These are phyloP conservation scores for Suhomyces vadensis DNA, from an alignment of 805 yeast genomes.

Conservation along the genomic window DNA sequence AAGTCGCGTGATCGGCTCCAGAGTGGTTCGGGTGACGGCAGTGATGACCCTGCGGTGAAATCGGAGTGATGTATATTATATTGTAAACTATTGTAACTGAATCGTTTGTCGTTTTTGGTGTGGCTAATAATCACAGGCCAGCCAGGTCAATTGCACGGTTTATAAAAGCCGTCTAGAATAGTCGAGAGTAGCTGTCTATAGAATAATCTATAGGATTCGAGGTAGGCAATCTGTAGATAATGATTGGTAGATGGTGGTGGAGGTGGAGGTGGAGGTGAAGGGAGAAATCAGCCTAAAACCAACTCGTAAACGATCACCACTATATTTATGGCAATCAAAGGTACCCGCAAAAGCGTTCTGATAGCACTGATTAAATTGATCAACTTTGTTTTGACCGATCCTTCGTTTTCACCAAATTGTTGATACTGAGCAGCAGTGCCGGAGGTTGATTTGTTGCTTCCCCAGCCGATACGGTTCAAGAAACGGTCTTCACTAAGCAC, in stretches of 20 bases:
- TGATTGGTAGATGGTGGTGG: no score
- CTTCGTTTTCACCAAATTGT: constrained; percentile 29
- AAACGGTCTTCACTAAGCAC: constrained; percentile 80
- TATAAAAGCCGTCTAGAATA: not conserved
- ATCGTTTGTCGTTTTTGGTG: no score
- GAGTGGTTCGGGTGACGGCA: constrained; percentile 21
- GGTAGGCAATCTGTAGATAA: no score
- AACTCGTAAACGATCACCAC: constrained; percentile 70
- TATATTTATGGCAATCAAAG: constrained; percentile 67
- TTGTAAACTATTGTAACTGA: not conserved
- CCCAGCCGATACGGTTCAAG: constrained; percentile 57
- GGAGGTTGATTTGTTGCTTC: constrained; percentile 17
- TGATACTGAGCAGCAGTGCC: constrained; percentile 17
- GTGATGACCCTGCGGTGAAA: constrained; percentile 12
- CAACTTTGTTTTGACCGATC: constrained; percentile 55
- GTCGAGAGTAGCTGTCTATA: not conserved
- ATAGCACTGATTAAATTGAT: constrained; percentile 70
- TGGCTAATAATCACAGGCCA: no score
- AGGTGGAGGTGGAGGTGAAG: no score
- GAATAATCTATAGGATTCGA: not conserved
- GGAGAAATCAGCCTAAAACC: constrained; percentile 51
- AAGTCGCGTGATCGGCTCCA: constrained; percentile 68
- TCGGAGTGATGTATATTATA: constrained; percentile 9
- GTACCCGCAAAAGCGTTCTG: constrained; percentile 73
- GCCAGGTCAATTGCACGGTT: no score